Evolutionary conservation across 2,329 filamentous ascomycete species (phyloP).

Genomic region (Xylariales sp.): DNA sequence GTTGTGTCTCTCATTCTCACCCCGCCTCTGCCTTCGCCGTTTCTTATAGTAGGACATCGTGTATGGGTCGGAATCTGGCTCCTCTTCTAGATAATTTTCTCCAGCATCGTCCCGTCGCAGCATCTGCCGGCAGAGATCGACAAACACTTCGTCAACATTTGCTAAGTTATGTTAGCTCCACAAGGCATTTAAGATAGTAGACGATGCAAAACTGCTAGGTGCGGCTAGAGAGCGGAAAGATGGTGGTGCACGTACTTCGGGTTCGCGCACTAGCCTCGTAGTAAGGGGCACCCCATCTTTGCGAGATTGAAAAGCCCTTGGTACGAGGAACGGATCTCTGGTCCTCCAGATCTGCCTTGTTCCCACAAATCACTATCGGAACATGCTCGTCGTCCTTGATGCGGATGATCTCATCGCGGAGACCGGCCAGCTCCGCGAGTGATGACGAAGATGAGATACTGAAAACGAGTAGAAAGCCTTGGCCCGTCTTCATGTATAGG

Average conservation of each 20-base stretch:
- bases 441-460: slow-evolving; percentile 83
- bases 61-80: slow-evolving; percentile 37
- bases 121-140: slow-evolving; percentile 80
- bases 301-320: slow-evolving; percentile 78
- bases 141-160: slow-evolving; percentile 88
- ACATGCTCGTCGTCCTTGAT: slow-evolving; percentile 86
- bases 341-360: slow-evolving; percentile 87
- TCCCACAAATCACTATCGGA: slow-evolving; percentile 85
- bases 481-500: slow-evolving; percentile 88
- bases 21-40: slow-evolving; percentile 25
- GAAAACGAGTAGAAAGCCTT: slow-evolving; percentile 88
- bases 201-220: background rate
- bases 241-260: slow-evolving; percentile 46
- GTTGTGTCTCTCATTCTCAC: slow-evolving; percentile 18
- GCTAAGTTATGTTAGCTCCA: slow-evolving; percentile 33
- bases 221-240: background rate
- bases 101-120: slow-evolving; percentile 63
- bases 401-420: slow-evolving; percentile 84
- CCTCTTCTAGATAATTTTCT: slow-evolving; percentile 33
- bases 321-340: slow-evolving; percentile 73
- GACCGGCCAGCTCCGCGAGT: slow-evolving; percentile 72
- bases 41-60: slow-evolving; percentile 28
- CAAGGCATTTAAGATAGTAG: slow-evolving; percentile 18
- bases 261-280: slow-evolving; percentile 85
- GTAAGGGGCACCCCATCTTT: slow-evolving; percentile 83